phyloP scores from a whole-genome alignment of 768 basidiomycete genomes.

The Russula sp. region DNA sequence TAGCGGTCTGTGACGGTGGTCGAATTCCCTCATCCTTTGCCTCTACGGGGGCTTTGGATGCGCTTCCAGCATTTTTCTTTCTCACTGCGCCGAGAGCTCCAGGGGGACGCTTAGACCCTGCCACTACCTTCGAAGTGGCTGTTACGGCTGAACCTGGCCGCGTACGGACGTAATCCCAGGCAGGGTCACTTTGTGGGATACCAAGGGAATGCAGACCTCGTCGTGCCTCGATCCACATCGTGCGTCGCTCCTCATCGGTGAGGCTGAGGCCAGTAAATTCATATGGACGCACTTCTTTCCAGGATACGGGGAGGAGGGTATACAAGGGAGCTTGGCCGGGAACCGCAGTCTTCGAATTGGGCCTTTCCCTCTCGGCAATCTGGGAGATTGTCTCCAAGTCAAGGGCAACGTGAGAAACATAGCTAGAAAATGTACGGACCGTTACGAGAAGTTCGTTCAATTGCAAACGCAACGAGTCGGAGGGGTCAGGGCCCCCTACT shows the following conservation, averaged over 20 bases:
- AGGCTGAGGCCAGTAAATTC: constrained; percentile 51
- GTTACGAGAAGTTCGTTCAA: constrained; percentile 46
- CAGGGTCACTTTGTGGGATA: constrained; percentile 53
- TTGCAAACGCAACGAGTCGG: constrained; percentile 35
- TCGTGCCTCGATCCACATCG: constrained; percentile 50
- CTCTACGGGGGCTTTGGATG: constrained; percentile 4
- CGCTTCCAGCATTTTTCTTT: constrained; percentile 14
- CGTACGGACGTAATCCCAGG: constrained; percentile 50
- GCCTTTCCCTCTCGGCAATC: constrained; percentile 20
- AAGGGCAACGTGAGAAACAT: neutral
- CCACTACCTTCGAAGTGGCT: neutral
- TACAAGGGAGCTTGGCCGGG: constrained; percentile 32
- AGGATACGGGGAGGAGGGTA: constrained; percentile 49
- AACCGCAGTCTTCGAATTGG: constrained; percentile 1
- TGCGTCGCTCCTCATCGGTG: constrained; percentile 40
- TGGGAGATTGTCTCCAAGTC: constrained; percentile 3
- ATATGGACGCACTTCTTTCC: constrained; percentile 66
- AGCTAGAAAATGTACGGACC: constrained; percentile 32
- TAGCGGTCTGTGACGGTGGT: neutral
- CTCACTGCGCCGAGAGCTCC: constrained; percentile 7
- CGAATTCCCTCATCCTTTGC: constrained; percentile 15
- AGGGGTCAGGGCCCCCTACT: constrained; percentile 40
- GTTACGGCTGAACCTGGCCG: constrained; percentile 7
- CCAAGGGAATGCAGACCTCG: constrained; percentile 42
- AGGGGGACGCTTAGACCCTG: constrained; percentile 5